Base-by-base conservation (phyloP, 345 rosid species). In the Cardiospermum halicacabum region DNA sequence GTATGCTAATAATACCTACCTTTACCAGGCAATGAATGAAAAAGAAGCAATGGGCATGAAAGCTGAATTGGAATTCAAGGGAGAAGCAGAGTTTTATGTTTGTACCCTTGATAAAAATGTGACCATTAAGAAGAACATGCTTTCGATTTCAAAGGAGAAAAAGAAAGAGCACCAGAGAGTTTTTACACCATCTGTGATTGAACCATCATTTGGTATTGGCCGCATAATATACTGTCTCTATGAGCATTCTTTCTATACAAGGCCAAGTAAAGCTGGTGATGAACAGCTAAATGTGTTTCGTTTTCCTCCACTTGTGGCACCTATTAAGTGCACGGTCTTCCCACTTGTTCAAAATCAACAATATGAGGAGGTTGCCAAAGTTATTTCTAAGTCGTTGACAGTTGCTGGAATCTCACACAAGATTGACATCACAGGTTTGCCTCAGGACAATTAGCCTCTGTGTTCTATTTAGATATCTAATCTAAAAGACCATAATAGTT, bases 131-230 rank as follows among this genome's bases (percentile, higher is more conserved):
- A 86, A 81, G 82, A 91, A 51, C 63, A 88, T 94, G 99, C 82
- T 94, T 13, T 61, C 85, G n/a, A 94, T 94, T 72, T 85, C 96
- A 26, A 94, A 85, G 85, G 89, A 90, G 85, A 89, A 78, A 72
- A 91, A 76, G 84, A 87, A 84, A 66, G 99, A 85, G 77, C 85
- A 91, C 70, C 96, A 91, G 69, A 75, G 99, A 64, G 88, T 83
- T 64, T 93, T 91, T 77, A 91, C 89, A 2, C 97, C 99, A 2
- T 94, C 92, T 16, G 97, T 94, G 59, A 87, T 94, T 54, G 99
- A 88, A 53, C 99, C 99, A 39, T 94, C 97, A 0, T 94, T 94
- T 49, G 96, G 97, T 56, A 87, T 94, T 71, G 99, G 99, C 18
- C 82, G 99, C 47, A 94, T 94, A 53, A 87, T 94, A 63, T 91